A percentile compares a stretch with the other conserved stretches of the same genome.
Evolutionary conservation across 2,329 filamentous ascomycete genomes (phyloP).

Genomic region (Raffaelea albimanens): DNA sequence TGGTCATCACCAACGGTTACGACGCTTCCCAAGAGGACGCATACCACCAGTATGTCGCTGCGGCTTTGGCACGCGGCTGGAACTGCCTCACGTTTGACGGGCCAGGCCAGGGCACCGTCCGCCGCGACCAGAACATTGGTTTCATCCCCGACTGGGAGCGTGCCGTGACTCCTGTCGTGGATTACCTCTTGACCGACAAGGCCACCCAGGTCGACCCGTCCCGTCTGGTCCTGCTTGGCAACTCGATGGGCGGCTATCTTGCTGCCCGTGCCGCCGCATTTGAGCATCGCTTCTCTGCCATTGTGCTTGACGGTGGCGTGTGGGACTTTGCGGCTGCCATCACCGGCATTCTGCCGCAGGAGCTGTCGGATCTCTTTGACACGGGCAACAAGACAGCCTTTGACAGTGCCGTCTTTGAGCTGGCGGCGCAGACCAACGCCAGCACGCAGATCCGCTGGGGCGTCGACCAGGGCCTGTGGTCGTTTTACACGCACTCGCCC

Average conservation of each 20-base stretch:
- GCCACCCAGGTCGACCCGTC: conserved; percentile 19
- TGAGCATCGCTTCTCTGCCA: conserved; percentile 29
- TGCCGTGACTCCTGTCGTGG: conserved; percentile 28
- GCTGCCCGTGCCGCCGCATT: conserved; percentile 30
- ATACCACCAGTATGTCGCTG: conserved; percentile 25
- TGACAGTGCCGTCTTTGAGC: not conserved
- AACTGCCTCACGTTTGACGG: conserved; percentile 36
- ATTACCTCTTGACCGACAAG: conserved; percentile 19
- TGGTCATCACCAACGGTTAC: conserved; percentile 31
- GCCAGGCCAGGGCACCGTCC: conserved; percentile 31
- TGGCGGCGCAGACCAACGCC: not conserved
- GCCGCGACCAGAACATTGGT: conserved; percentile 28
- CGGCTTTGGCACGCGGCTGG: conserved; percentile 28
- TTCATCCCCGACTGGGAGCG: conserved; percentile 36
- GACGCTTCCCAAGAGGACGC: conserved; percentile 34
- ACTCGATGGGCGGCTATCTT: conserved; percentile 31
- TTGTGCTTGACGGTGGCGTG: conserved; percentile 29
- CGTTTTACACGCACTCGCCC: conserved; percentile 3
- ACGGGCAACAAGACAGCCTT: conserved; percentile 1
- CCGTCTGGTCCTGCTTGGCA: conserved; percentile 28
- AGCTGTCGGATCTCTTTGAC: not conserved
- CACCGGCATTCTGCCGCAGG: not conserved
- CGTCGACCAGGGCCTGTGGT: conserved; percentile 2
- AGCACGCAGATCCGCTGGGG: conserved; percentile 1
- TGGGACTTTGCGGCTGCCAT: conserved; percentile 16